A percentile compares a stretch with the other conserved stretches of the same genome.
Evolutionary conservation across 768 basidiomycete species (phyloP).

Genomic region (Boletellus ananas): DNA sequence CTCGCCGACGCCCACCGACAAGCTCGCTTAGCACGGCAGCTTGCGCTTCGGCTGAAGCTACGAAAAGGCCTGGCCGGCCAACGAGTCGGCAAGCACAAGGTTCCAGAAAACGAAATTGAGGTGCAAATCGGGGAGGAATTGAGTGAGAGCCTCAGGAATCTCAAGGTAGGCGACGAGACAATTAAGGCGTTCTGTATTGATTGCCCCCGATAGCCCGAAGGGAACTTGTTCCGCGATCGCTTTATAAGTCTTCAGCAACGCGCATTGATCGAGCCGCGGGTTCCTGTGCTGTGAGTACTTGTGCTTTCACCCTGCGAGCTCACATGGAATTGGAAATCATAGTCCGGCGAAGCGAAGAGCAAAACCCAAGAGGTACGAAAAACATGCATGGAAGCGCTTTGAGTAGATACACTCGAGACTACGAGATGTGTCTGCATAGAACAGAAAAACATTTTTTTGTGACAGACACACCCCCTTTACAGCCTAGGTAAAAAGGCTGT

Average conservation of each 20-base stretch:
- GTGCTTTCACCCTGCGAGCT: conserved; percentile 21
- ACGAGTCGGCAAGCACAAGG: conserved; percentile 75
- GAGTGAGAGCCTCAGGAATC: conserved; percentile 72
- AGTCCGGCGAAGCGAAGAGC: conserved; percentile 34
- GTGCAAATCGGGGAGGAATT: conserved; percentile 92
- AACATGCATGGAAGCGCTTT: conserved; percentile 77
- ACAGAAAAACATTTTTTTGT: not conserved
- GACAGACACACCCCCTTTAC: too few relatives aligned
- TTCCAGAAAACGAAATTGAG: conserved; percentile 63
- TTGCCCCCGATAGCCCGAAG: conserved; percentile 64
- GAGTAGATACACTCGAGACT: conserved; percentile 28
- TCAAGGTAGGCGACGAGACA: conserved; percentile 59
- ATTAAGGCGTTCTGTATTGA: not conserved
- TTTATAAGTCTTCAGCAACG: conserved; percentile 86
- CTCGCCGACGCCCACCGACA: conserved; percentile 37
- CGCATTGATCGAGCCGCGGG: conserved; percentile 81
- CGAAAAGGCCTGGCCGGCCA: conserved; percentile 67
- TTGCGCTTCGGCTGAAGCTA: conserved; percentile 46
- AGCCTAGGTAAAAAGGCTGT: not conserved
- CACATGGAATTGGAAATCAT: not conserved
- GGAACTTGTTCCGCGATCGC: conserved; percentile 87
- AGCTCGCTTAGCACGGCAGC: conserved; percentile 36
- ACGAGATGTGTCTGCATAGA: not conserved
- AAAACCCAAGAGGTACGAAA: conserved; percentile 66
- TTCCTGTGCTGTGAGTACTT: conserved; percentile 58